Evolutionary conservation across 805 yeast genomes (phyloP).

Genomic region (Grigorovia transvaalensis): DNA sequence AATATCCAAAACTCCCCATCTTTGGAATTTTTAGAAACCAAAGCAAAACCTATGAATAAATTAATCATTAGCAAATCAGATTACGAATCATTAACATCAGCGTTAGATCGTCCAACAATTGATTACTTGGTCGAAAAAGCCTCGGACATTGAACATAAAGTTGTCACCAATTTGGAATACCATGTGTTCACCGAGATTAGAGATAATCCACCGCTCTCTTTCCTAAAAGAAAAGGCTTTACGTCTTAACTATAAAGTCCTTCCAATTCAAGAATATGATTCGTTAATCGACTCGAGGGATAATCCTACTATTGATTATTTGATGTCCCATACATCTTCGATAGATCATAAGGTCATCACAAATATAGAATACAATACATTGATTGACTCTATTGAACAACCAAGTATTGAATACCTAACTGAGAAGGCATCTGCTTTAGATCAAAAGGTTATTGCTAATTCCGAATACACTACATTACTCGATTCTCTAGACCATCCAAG

Average conservation of each 20-base stretch:
- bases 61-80: not conserved
- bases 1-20: constrained; percentile 12
- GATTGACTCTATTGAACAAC: not conserved
- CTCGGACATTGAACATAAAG: not conserved
- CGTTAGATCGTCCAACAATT: constrained; percentile 6
- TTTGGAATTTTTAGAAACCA: constrained; percentile 17
- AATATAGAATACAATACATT: not conserved
- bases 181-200: not conserved
- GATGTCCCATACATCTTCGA: constrained; percentile 5
- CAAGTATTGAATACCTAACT: constrained; percentile 6
- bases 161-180: not conserved
- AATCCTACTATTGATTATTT: constrained; percentile 7
- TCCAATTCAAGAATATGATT: not conserved
- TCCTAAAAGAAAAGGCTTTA: constrained; percentile 1
- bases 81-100: not conserved
- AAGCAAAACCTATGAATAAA: constrained; percentile 10
- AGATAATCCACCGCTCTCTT: constrained; percentile 1
- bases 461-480: not conserved
- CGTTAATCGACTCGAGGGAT: not conserved
- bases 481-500: not conserved
- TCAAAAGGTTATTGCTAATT: not conserved
- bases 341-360: not conserved
- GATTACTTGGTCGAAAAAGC: constrained; percentile 9
- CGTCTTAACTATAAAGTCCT: not conserved
- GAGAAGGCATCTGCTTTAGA: constrained; percentile 6